These are phyloP conservation scores for Heritiera littoralis DNA, from an alignment of 345 rosid genomes.

Conservation along the genomic window DNA sequence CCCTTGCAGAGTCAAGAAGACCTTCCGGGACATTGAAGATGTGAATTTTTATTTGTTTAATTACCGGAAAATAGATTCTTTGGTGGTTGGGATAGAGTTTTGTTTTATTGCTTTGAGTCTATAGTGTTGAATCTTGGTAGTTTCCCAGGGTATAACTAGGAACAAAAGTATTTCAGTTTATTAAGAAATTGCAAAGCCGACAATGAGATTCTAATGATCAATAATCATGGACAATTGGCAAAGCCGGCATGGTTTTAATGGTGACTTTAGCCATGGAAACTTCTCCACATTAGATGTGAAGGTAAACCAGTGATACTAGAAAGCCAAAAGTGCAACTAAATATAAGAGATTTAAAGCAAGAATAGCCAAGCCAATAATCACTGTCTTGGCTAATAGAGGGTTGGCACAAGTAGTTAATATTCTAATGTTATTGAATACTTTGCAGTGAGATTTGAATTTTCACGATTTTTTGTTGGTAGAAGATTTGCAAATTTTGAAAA, in stretches of 20 bases:
- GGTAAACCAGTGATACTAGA: not conserved
- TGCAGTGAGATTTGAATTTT: too few relatives aligned
- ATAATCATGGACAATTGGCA: constrained; percentile 5
- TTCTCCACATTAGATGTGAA: not conserved
- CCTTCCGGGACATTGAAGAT: not conserved
- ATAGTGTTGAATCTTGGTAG: not conserved
- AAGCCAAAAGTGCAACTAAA: not conserved
- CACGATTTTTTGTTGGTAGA: too few relatives aligned
- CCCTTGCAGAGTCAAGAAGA: not conserved
- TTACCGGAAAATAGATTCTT: not conserved
- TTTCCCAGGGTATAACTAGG: not conserved
- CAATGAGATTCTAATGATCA: not conserved
- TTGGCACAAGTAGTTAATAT: too few relatives aligned
- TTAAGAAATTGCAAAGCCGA: constrained; percentile 3
- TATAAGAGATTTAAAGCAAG: not conserved
- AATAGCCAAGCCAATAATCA: not conserved
- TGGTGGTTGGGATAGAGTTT: not conserved
- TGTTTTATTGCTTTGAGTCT: not conserved
- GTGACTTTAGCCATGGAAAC: not conserved
- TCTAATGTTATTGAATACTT: too few relatives aligned
- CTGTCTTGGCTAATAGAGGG: not conserved
- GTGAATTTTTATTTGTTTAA: not conserved
- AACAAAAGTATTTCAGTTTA: not conserved
- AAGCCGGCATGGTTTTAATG: constrained; percentile 1
- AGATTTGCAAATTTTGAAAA: too few relatives aligned